Evolutionary conservation across 805 yeast species (phyloP), one percentile per base, ranked within the genome.

Genomic region (Teunomyces cretensis): DNA sequence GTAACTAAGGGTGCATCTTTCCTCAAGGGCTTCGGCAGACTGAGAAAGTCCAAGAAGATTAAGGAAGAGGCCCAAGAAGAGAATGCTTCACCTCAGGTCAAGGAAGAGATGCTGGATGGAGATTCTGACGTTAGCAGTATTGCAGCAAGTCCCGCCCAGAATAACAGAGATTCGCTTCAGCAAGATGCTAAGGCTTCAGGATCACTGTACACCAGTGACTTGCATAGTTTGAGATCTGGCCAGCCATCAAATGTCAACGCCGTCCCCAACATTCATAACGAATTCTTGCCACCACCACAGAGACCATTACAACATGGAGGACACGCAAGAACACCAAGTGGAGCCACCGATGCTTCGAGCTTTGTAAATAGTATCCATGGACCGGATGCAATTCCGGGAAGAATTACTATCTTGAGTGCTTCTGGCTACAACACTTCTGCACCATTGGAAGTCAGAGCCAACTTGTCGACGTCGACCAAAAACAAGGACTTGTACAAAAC

Each of bases 401-500:
- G 80, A 45, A 55, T 83, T 36, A 73, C 76, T 2, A 62, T 86
- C 40, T 62, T 81, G 24, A 66, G 77, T 2, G 81, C 79, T 3
- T 54, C 64, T 9, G 76, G 78, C 13, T 59, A 76, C 35, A 68
- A 72, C 12, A 67, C 44, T 8, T 45, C 54, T 8, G 24, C 55
- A 1, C 28, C 38, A 19, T 50, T 76, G 44, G 84, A 79, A 50
- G 75, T 88, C 37, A 84, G 79, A 57, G 79, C 79, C 2, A 59
- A 75, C 0, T 60, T 81, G 50, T 74, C 79, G 31, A 71, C 68
- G 16, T 64, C 69, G 8, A 68, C 72, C 17, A 75, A 68, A 51
- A 72, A 70, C 42, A 84, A 80, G 57, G 86, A 78, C 37, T 57
- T 92, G 31, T 78, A 73, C 68, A 84, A 81, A 61, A 84, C 96